phyloP scores from a whole-genome alignment of 2,329 filamentous ascomycete genomes.

The Exserohilum turcica region DNA sequence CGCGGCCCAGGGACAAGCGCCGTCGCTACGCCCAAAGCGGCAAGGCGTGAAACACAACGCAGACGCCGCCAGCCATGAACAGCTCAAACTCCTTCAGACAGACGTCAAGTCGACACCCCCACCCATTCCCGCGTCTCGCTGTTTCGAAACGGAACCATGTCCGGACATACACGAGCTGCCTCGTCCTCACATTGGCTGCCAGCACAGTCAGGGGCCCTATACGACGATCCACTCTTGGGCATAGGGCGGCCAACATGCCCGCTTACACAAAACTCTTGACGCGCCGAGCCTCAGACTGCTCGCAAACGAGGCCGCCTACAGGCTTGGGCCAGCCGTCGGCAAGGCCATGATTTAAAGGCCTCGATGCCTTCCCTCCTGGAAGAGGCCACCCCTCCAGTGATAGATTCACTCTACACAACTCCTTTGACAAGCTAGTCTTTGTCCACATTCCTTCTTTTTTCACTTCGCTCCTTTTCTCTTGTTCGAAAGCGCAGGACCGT shows the following conservation, averaged over 20 bases:
- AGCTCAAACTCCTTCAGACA: slow-evolving; percentile 23
- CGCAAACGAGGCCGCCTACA: slow-evolving; percentile 19
- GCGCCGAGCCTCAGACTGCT: slow-evolving; percentile 27
- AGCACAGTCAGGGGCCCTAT: slow-evolving; percentile 22
- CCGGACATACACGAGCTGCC: slow-evolving; percentile 14
- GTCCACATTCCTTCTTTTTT: slow-evolving; percentile 39
- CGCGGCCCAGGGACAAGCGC: slow-evolving; percentile 28
- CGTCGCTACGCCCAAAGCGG: slow-evolving; percentile 18
- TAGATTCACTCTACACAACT: slow-evolving; percentile 21
- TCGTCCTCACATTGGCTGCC: slow-evolving; percentile 32
- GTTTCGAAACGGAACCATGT: slow-evolving; percentile 36
- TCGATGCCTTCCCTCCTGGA: slow-evolving; percentile 23
- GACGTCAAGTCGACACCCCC: slow-evolving; percentile 19
- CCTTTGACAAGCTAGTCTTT: slow-evolving; percentile 42
- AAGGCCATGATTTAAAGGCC: slow-evolving; percentile 23
- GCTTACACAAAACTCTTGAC: slow-evolving; percentile 31
- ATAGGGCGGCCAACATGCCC: slow-evolving; percentile 17
- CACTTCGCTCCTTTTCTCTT: slow-evolving; percentile 33
- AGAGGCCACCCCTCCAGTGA: slow-evolving; percentile 31
- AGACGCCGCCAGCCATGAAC: slow-evolving; percentile 22
- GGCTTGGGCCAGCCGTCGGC: slow-evolving; percentile 18
- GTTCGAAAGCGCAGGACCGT: slow-evolving; percentile 39
- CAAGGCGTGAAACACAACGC: slow-evolving; percentile 31
- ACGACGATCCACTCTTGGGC: slow-evolving; percentile 19
- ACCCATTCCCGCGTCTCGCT: slow-evolving; percentile 24